Evolutionary conservation across 2,329 filamentous ascomycete species (phyloP), one percentile per base, ranked within the genome.

Genomic region (Aureobasidium sp.): DNA sequence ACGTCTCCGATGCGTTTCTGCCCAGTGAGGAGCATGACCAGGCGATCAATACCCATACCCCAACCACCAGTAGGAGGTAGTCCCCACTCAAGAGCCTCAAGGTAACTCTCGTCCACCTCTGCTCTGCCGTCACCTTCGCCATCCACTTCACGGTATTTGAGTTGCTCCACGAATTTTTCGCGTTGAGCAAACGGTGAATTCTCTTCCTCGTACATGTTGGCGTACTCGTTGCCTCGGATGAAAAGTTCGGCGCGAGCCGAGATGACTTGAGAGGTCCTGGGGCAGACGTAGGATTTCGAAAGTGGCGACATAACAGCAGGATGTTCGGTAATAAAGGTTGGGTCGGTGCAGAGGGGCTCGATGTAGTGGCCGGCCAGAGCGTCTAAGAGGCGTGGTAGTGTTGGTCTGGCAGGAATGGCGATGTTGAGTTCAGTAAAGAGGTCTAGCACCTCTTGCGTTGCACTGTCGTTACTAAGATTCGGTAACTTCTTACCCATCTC

Each of bases 171-270:
- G 66, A 99, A 91, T 74, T 99, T 99, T 61, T 83, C 80, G 49
- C 89, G 82, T 76, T 99, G 94, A 68, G 88, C 89, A 60, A 88
- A 86, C 0, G 94, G 94, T 57, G 90, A 89, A 74, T 99, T 99
- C 73, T 99, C 94, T 75, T 99, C 94, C 73, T 99, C 94, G 74
- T 99, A 99, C 78, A 93, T 95, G 74, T 99, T 99, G 64, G 93
- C 90, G 35, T 96, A 81, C 72, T 99, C 94, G 60, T 85, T 84
- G 44, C 88, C 85, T 54, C 84, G 75, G 57, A 73, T 71, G 67
- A 73, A 74, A 48, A 75, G 70, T 49, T 75, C 73, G 12, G 71
- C 72, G 33, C 73, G 71, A 12, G 72, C 71, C 31, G 73, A 69
- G 59, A 75, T 65, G 37, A 60, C 64, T 71, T 97, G 92, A 15